Evolutionary conservation across 352 stramenopile species (phyloP).

Genomic region (Stramenopiles sp.): DNA sequence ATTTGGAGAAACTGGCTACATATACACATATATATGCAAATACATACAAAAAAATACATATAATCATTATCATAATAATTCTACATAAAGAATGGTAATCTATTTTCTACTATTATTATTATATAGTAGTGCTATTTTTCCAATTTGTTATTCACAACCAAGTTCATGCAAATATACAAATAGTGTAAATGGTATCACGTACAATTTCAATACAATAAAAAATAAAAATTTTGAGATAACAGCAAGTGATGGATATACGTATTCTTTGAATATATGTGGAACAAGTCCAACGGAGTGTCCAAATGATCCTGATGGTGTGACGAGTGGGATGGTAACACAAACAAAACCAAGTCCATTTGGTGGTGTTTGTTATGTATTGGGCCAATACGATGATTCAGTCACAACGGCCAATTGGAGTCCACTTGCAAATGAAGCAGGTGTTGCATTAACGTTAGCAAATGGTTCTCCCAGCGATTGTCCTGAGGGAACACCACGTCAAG

Average conservation of each 20-base stretch:
- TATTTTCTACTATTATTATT: too few relatives aligned
- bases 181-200: neutral
- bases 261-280: neutral
- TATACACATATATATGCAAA: too few relatives aligned
- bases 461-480: neutral
- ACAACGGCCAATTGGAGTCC: neutral
- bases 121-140: too few relatives aligned
- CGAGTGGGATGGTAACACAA: neutral
- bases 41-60: too few relatives aligned
- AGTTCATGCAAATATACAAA: neutral
- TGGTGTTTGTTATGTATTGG: neutral
- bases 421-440: too few relatives aligned
- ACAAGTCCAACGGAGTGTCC: neutral
- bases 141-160: too few relatives aligned
- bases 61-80: too few relatives aligned
- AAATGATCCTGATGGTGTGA: constrained; percentile 5
- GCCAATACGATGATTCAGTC: neutral
- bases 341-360: neutral
- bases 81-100: too few relatives aligned
- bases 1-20: too few relatives aligned
- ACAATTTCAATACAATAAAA: neutral
- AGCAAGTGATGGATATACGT: neutral
- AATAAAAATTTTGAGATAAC: neutral
- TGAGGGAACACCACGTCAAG: neutral
- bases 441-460: neutral